Base-by-base conservation (phyloP, 1,139 yeast genomes). In the Debaryomyces sp. region DNA sequence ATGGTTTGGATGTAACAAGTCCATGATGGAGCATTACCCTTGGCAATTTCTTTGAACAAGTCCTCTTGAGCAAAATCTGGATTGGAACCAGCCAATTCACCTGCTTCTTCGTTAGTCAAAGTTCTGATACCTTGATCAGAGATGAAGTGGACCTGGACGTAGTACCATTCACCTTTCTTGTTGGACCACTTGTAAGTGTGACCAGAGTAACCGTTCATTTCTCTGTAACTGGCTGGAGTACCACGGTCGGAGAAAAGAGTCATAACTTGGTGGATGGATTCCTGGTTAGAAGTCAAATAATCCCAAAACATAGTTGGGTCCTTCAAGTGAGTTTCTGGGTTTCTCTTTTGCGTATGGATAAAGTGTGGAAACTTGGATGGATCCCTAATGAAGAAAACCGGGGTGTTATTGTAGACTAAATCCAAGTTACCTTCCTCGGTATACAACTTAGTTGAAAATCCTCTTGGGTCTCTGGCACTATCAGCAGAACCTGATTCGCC, bases 401-500 rank as follows among this genome's bases (percentile, higher is more conserved):
- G 96, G 39, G 96, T 89, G 77, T 89, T 89, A 78, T 89, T 89
- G 78, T 85, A 87, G 34, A 89, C 96, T 77, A 88, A 85, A 75
- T 89, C 96, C 69, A 86, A 77, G 73, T 85, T 86, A 61, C 96
- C 96, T 69, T 89, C 94, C 61, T 88, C 91, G 45, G 96, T 89
- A 74, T 87, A 87, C 61, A 89, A 79, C 73, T 89, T 89, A 59
- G 86, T 82, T 46, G 95, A 76, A 68, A 88, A 89, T 24, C 96
- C 96, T 72, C 96, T 82, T 55, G 96, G 96, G 66, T 89, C 96
- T 73, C 96, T 84, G 42, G 90, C 94, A 41, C 94, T 77, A 67
- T 89, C 96, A 36, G 96, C 84, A 45, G 91, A 81, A 49, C 96
- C 96, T 52, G 72, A 71, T 71, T 89, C 96, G 57, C 96, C 96